Evolutionary conservation across 805 yeast species (phyloP).

Genomic region (Pichia exigua): DNA sequence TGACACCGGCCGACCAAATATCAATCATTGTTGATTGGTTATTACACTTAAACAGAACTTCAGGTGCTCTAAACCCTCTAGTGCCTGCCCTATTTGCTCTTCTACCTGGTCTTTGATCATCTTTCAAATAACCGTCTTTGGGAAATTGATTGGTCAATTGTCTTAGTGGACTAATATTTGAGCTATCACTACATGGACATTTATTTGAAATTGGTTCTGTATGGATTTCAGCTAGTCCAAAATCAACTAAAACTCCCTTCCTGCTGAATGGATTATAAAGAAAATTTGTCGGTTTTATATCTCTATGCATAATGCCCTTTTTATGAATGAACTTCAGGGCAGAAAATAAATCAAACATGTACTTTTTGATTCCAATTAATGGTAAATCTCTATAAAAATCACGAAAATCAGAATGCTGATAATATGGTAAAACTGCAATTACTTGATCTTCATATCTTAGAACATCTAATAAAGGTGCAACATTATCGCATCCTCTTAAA

Average conservation of each 20-base stretch:
- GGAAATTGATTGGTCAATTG: slow-evolving; percentile 28
- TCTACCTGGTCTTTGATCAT: slow-evolving; percentile 80
- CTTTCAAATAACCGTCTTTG: slow-evolving; percentile 68
- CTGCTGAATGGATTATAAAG: slow-evolving; percentile 57
- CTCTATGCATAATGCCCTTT: slow-evolving; percentile 82
- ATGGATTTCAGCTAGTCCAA: slow-evolving; percentile 76
- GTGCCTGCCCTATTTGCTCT: slow-evolving; percentile 97
- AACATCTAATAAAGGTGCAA: slow-evolving; percentile 88
- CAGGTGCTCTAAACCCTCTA: slow-evolving; percentile 92
- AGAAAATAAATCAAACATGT: slow-evolving; percentile 69
- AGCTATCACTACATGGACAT: slow-evolving; percentile 52
- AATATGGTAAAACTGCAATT: slow-evolving; percentile 85
- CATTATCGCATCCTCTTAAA: slow-evolving; percentile 58
- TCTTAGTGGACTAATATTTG: neutral
- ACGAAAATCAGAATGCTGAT: slow-evolving; percentile 84
- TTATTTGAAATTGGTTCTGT: slow-evolving; percentile 25
- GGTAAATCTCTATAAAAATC: slow-evolving; percentile 78
- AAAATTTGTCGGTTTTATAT: slow-evolving; percentile 74
- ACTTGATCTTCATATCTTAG: slow-evolving; percentile 85
- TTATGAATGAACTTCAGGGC: slow-evolving; percentile 73
- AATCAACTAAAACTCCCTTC: slow-evolving; percentile 81
- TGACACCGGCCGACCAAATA: slow-evolving; percentile 90
- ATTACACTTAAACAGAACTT: slow-evolving; percentile 78
- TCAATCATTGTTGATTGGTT: slow-evolving; percentile 78
- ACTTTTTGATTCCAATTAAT: slow-evolving; percentile 67